Evolutionary conservation across 2,329 filamentous ascomycete genomes (phyloP).

Genomic region (Capronia coronata): DNA sequence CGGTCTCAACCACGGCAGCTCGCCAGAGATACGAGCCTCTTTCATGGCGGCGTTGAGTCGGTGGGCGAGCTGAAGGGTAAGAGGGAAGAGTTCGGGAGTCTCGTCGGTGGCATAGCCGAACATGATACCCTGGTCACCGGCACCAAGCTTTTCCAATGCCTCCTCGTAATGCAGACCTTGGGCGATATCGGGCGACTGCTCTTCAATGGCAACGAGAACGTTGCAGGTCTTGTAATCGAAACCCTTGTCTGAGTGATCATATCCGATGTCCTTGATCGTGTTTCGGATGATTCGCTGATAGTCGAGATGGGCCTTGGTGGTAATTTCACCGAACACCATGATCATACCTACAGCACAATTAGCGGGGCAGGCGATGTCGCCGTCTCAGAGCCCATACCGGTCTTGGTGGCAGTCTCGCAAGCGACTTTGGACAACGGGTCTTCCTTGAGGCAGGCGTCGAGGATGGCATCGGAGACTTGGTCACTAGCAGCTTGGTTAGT

Average conservation of each 20-base stretch:
- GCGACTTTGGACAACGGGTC: constrained; percentile 98
- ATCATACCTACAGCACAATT: constrained; percentile 57
- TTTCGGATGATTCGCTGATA: constrained; percentile 96
- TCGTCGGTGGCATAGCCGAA: constrained; percentile 99
- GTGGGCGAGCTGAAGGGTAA: constrained; percentile 91
- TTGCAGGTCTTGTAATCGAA: constrained; percentile 99
- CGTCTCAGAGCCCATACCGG: constrained; percentile 52
- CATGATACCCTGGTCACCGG: constrained; percentile 99
- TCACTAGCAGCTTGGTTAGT: constrained; percentile 49
- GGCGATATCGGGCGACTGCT: constrained; percentile 97
- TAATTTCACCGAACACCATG: constrained; percentile 98
- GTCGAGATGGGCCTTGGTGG: constrained; percentile 89
- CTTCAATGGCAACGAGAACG: constrained; percentile 96
- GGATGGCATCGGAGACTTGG: constrained; percentile 95
- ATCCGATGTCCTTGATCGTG: constrained; percentile 97
- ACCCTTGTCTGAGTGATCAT: constrained; percentile 93
- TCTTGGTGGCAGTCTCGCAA: constrained; percentile 99
- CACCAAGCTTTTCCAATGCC: constrained; percentile 93
- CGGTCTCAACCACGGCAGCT: constrained; percentile 86
- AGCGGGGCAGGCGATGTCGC: constrained; percentile 1
- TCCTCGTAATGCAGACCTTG: constrained; percentile 98
- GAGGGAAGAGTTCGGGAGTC: constrained; percentile 91
- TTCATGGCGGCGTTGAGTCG: constrained; percentile 96
- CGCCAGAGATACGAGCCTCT: constrained; percentile 76
- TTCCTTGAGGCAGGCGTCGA: constrained; percentile 92